Conservation (phyloP, 2,329 filamentous ascomycete genomes). For the Ophiostoma pallidulum region DNA sequence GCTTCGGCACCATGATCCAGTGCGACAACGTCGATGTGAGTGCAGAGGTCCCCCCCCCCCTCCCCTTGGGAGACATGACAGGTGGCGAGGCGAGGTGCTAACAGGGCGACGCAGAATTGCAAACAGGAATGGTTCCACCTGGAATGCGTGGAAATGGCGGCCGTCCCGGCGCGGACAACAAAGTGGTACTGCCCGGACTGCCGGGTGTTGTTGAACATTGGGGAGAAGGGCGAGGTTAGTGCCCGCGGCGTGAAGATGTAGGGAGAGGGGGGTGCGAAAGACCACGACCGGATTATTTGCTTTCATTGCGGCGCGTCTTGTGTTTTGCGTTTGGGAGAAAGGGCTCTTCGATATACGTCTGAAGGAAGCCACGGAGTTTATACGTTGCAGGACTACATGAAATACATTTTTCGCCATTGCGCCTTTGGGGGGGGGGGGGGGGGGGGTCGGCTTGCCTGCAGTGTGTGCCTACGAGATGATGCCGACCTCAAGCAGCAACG, state of each 20-base stretch:
- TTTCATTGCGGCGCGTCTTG: too few species aligned
- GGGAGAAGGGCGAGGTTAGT: conserved; percentile 53
- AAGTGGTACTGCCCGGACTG: conserved; percentile 85
- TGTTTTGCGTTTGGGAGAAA: not conserved
- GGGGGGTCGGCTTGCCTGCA: too few species aligned
- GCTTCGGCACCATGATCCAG: conserved; percentile 73
- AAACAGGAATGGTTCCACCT: conserved; percentile 81
- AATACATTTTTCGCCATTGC: too few species aligned
- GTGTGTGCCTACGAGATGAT: too few species aligned
- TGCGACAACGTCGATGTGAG: conserved; percentile 71
- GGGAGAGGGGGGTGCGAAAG: not conserved
- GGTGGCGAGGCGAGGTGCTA: conserved; percentile 27
- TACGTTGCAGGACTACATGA: too few species aligned
- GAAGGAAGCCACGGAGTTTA: too few species aligned
- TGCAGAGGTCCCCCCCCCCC: conserved; percentile 17
- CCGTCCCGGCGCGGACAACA: conserved; percentile 60
- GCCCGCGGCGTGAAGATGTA: conserved; percentile 45
- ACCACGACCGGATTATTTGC: not conserved
- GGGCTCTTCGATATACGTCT: too few species aligned
- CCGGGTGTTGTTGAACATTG: conserved; percentile 50
- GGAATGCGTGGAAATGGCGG: conserved; percentile 60
- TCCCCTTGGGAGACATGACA: too few species aligned
- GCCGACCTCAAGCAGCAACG: too few species aligned
- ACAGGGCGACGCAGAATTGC: conserved; percentile 45
- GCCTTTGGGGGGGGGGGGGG: too few species aligned